Conservation (phyloP, 306 rosid species). For the Glycine latifolia region DNA sequence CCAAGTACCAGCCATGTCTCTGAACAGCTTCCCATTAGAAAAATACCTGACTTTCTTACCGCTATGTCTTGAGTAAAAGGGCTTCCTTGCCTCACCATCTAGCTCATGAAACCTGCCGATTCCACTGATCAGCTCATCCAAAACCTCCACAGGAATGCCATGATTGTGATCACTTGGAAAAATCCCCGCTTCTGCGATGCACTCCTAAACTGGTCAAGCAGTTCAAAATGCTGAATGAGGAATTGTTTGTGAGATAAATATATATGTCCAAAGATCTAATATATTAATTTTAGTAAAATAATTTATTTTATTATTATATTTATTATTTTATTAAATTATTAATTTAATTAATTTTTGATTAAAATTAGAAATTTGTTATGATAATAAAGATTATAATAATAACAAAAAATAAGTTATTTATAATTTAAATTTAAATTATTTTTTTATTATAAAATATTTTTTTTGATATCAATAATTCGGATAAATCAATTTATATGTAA, state of each 20-base stretch:
- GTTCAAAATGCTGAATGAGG: neutral
- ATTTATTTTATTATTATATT: neutral
- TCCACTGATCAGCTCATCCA: conserved; percentile 53
- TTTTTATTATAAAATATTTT: too few relatives aligned
- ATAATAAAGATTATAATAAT: too few relatives aligned
- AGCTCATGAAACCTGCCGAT: conserved; percentile 55
- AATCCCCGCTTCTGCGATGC: conserved; percentile 50
- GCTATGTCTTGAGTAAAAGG: conserved; percentile 37
- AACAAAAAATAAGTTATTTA: too few relatives aligned
- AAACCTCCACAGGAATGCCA: conserved; percentile 43
- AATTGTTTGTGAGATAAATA: conserved; percentile 9
- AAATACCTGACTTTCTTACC: conserved; percentile 35
- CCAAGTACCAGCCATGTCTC: conserved; percentile 40
- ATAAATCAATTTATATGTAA: too few relatives aligned
- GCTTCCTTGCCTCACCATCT: conserved; percentile 43
- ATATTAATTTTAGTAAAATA: too few relatives aligned
- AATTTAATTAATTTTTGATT: too few relatives aligned
- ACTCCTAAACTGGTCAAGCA: conserved; percentile 35
- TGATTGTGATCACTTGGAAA: conserved; percentile 59
- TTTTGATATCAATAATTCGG: too few relatives aligned
- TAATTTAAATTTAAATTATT: too few relatives aligned
- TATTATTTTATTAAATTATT: too few relatives aligned
- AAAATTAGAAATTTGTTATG: too few relatives aligned
- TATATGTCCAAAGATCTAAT: too few relatives aligned
- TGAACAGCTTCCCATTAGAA: conserved; percentile 33